Evolutionary conservation across 306 rosid genomes (phyloP), one percentile per base, ranked within the genome.

Genomic region (Gastrolobium bilobum): DNA sequence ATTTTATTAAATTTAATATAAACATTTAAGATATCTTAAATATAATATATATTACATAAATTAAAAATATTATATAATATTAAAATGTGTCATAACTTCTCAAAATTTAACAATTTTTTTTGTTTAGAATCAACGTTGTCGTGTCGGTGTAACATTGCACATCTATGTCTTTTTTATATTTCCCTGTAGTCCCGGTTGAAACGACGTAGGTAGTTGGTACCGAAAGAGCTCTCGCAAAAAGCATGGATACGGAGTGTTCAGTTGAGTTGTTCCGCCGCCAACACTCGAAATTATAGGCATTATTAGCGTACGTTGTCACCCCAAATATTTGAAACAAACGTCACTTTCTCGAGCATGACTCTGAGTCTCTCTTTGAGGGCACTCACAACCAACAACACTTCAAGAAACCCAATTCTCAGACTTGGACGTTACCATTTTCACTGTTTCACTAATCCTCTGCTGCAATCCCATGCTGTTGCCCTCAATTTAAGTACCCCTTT

Each of bases 361-460:
- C 30, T 79, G 40, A 73, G 37, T 56, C 65, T 79, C 2, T 67
- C 71, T 53, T 7, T 83, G 43, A 83, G 74, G 72, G 68, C 59
- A 53, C 67, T 87, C 46, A 73, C 83, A 0, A 20, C 26, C 26
- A 20, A 20, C 34, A 54, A 48, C 60, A 51, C 79, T 51, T 73
- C 70, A 77, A 48, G 58, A 42, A 81, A 69, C 71, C 83, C 53
- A 60, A 31, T 74, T 61, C 75, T 43, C 77, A 81, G 51, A 62
- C 67, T 77, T 60, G 66, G 34, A 51, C 50, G 75, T 37, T 52
- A 1, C 64, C 69, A n/a, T 9, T 37, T 74, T 8, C 70, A 57
- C 10, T 65, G 13, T 11, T 79, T 73, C 46, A 40, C 66, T 15
- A 29, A 31, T 2, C 42, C 51, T 77, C 38, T 77, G 7, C 56